phyloP scores from a whole-genome alignment of 1,284 basidiomycete genomes.

The Fomitopsis pinicola region DNA sequence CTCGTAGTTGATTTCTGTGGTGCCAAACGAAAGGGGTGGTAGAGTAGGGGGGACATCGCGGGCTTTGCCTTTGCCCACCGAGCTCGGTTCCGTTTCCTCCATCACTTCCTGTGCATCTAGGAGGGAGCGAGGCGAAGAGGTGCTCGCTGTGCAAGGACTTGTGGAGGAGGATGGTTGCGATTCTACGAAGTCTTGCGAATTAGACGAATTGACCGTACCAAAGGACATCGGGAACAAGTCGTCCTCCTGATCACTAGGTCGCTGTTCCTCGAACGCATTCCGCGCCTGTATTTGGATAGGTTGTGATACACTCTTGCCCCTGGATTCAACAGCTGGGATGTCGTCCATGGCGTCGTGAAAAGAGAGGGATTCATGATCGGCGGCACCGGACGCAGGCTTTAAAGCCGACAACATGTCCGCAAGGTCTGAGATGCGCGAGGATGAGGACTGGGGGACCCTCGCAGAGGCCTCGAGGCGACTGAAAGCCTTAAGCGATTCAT shows the following conservation, averaged over 20 bases:
- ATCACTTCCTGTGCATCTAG: neutral
- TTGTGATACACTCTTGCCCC: constrained; percentile 47
- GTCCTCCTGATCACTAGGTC: constrained; percentile 19
- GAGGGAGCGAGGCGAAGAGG: neutral
- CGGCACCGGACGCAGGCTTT: constrained; percentile 3
- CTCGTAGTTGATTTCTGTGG: constrained; percentile 44
- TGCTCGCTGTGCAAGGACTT: neutral
- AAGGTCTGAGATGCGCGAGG: constrained; percentile 11
- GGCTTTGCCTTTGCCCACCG: constrained; percentile 46
- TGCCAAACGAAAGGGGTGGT: constrained; percentile 58
- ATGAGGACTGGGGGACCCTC: constrained; percentile 16
- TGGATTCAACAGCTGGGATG: constrained; percentile 22
- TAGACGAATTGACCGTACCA: constrained; percentile 16
- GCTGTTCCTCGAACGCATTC: constrained; percentile 30
- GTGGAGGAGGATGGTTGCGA: neutral
- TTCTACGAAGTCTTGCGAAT: neutral
- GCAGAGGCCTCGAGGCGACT: constrained; percentile 25
- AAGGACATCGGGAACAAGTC: constrained; percentile 25
- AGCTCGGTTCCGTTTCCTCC: constrained; percentile 15
- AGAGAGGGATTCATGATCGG: constrained; percentile 6
- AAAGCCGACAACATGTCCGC: constrained; percentile 6
- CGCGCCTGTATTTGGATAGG: constrained; percentile 41
- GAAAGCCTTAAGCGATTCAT: constrained; percentile 28
- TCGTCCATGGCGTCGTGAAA: constrained; percentile 13
- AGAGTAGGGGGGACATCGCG: constrained; percentile 56